Evolutionary conservation across 352 stramenopile genomes (phyloP), one percentile per base, ranked within the genome.

Genomic region (Globisporangium uncinulatum): DNA sequence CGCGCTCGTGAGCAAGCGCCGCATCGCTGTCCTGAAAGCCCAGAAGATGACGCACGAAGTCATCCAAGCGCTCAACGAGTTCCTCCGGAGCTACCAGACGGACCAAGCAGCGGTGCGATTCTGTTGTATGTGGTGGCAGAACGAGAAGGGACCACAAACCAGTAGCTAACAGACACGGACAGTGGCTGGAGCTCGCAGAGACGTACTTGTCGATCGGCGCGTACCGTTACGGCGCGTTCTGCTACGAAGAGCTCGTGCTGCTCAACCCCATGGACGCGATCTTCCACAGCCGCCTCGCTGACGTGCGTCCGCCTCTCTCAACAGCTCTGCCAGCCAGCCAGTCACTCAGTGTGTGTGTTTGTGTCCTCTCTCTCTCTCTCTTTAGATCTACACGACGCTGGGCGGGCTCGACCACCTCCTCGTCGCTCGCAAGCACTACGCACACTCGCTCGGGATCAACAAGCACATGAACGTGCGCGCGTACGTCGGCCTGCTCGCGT

Each of bases 171-270:
- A 29, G 2, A 29, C 24, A 4, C 24, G 24, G 24, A 13, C 55
- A 87, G 76, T 90, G 80, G 80, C 65, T 71, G 14, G 80, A 87
- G 36, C 59, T 90, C 43, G 76, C 65, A 0, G 80, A 88, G 57
- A 71, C 69, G 51, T 83, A 90, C 54, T 51, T 86, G 43, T 66
- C 66, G 15, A 63, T 78, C 20, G 76, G 72, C 31, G 63, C 74
- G 45, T 88, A 83, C 56, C 65, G 65, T 43, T 83, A 87, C 63
- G 77, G 66, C 8, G 70, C 74, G 9, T 90, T 87, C 54, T 90
- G 80, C 64, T 90, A 85, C 57, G 80, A 90, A 43, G 80, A 90
- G 61, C 61, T 90, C 41, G 70, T 87, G 52, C 62, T 90, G 55
- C 59, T 87, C 21, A 87, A 88, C 50, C 80, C 80, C 8, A 76